Base-by-base conservation (phyloP, 1,284 basidiomycete species). In the Polyporus tsugae region DNA sequence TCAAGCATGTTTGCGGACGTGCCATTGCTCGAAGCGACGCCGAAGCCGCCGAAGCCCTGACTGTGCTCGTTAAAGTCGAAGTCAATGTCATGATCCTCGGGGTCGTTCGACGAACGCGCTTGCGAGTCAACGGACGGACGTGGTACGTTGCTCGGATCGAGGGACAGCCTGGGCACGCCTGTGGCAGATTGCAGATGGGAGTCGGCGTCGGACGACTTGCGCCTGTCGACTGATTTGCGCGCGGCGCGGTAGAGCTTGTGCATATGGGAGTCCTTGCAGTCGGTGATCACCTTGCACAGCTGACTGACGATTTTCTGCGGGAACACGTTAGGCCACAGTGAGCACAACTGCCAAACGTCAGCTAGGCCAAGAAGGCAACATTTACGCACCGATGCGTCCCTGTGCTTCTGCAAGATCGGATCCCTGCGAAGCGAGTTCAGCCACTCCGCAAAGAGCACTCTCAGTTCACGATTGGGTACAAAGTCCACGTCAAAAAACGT, bases 401-500 rank as follows among this genome's bases (percentile, higher is more conserved):
- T 81, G 73, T 89, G 88, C 72, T 84, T 85, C 75, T 86, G 83
- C 77, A 94, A 78, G 60, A 91, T 85, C 29, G 90, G 88, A 79
- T 94, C 92, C 70, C 85, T 84, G 53, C 87, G 83, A 68, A 94
- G 79, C n/a, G 87, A 82, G 78, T 96, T 96, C 65, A 96, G 77
- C 94, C 94, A 95, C 64, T 86, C 84, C 17, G 93, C 88, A 65
- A 95, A 83, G 46, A 91, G 78, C 42, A 89, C 75, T 72, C 94
- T 85, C 75, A 96, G 79, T 72, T 92, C 91, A 64, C 88, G 86
- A 78, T 94, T 91, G n/a, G 91, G 89, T 68, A 95, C 80, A 76
- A 96, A 96, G 78, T 96, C 95, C 72, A 94, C 90, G 64, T 86
- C 86, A 79, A 96, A 96, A 78, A 96, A 95, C 11, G 93, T 95